phyloP scores from a whole-genome alignment of 192 early-diverging fungal genomes.

The Coemansia sp. region DNA sequence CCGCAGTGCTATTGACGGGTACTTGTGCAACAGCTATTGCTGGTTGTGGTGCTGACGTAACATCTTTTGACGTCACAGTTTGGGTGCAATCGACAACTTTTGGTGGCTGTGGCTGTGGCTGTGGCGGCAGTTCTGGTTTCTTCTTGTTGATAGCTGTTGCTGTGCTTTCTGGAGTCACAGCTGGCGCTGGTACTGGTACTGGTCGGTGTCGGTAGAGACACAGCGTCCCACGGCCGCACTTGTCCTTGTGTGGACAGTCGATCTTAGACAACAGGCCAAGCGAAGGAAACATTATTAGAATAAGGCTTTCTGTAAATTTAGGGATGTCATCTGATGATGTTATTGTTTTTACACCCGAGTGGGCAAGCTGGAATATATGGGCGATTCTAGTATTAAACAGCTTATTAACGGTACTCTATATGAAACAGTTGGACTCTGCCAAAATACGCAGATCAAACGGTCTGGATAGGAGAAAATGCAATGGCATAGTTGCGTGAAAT shows the following conservation, averaged over 20 bases:
- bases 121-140: background rate
- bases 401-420: too few species aligned
- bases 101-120: background rate
- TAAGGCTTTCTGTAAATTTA: background rate
- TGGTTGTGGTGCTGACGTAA: background rate
- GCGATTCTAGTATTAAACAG: too few species aligned
- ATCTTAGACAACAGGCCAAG: constrained; percentile 27
- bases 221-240: constrained; percentile 28
- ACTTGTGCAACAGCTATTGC: background rate
- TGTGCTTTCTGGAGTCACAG: background rate
- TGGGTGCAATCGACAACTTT: background rate
- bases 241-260: constrained; percentile 31
- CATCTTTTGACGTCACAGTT: background rate
- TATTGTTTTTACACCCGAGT: too few species aligned
- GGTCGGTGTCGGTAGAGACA: constrained; percentile 27
- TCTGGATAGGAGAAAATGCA: too few species aligned
- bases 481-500: too few species aligned
- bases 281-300: constrained; percentile 38
- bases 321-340: too few species aligned
- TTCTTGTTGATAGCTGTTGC: background rate
- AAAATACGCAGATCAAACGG: too few species aligned
- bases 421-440: too few species aligned
- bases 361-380: too few species aligned
- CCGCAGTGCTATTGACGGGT: background rate
- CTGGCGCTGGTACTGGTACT: background rate